These are phyloP conservation scores for Sphagnum tenellum DNA, from an alignment of 225 moss, liverwort and hornwort species.

Conservation along the genomic window DNA sequence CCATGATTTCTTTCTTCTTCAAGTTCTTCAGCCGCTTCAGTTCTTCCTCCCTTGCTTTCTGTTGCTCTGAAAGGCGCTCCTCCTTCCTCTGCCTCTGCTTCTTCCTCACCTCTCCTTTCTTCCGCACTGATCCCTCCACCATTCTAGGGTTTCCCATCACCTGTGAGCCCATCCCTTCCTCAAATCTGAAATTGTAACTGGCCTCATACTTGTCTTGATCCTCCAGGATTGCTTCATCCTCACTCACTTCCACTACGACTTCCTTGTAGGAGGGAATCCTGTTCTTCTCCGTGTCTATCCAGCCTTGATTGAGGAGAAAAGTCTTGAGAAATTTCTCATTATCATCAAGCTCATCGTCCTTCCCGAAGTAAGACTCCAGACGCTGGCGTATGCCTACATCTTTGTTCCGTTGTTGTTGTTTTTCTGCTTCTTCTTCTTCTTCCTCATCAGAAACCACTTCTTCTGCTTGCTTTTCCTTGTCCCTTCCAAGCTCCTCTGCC, in stretches of 20 bases:
- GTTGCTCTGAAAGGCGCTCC: conserved; percentile 58
- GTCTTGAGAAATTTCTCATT: conserved; percentile 81
- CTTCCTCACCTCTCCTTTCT: conserved; percentile 72
- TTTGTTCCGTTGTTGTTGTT: conserved; percentile 25
- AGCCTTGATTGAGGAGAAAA: conserved; percentile 78
- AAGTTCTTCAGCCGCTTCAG: conserved; percentile 88
- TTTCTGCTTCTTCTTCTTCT: conserved; percentile 79
- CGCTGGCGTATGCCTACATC: conserved; percentile 54
- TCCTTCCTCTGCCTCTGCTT: conserved; percentile 61
- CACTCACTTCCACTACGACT: conserved; percentile 48
- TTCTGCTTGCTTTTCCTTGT: conserved; percentile 28
- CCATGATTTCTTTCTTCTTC: conserved; percentile 77
- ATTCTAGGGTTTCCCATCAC: conserved; percentile 74
- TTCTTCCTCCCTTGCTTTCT: conserved; percentile 64
- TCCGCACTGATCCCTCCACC: conserved; percentile 66
- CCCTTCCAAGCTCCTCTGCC: conserved; percentile 56
- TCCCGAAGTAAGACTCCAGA: conserved; percentile 91
- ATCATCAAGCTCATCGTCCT: conserved; percentile 59
- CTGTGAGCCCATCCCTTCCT: conserved; percentile 69
- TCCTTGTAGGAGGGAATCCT: conserved; percentile 37
- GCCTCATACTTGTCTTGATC: conserved; percentile 82
- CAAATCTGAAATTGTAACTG: conserved; percentile 78
- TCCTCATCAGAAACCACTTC: conserved; percentile 8
- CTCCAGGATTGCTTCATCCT: conserved; percentile 71
- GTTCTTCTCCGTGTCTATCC: conserved; percentile 68